Base-by-base conservation (phyloP, 345 rosid species). In the Ailanthus altissimus region DNA sequence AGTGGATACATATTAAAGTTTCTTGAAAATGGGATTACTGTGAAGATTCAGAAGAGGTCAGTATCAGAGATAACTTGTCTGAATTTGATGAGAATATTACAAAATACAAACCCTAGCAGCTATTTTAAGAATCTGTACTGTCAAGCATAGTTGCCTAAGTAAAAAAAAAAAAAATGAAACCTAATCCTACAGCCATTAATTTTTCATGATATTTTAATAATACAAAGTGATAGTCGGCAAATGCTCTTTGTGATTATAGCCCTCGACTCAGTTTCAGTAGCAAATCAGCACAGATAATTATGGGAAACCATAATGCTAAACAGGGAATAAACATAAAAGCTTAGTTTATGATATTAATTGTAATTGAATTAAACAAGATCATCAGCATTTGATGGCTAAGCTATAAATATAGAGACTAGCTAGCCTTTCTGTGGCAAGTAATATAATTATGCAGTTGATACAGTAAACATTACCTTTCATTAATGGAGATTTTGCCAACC, bases 221-320 rank as follows among this genome's bases (percentile, higher is more conserved):
- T 14, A 23, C 15, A 59, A 70, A 74, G 69, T 61, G 28, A 73
- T 50, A 57, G 67, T 72, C 40, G 43, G 75, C 18, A 58, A 73
- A 75, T 47, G 57, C 59, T 36, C 18, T 7, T n/a, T 12, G 40
- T 63, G 70, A 50, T 47, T 49, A 74, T 45, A 50, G 46, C 8
- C 46, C n/a, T 8, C 20, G 8, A 21, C 83, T 79, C 47, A 38
- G 16, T 77, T 77, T 78, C 21, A 77, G 79, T 46, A 69, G 77
- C 85, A 87, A 78, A 87, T 81, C 84, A 77, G 54, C 59, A 66
- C n/a, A 49, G 63, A 71, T 80, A 72, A 84, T 78, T 76, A 63
- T 77, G 78, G 67, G 67, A 26, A 60, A 60, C 3, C 67, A 58
- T 26, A 49, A 74, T 47, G 73, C 75, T 81, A 68, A 80, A 80